A percentile compares a stretch with the other conserved stretches of the same genome.
phyloP scores from a whole-genome alignment of 192 early-diverging fungal genomes.

The Gorgonomyces haynaldii region DNA sequence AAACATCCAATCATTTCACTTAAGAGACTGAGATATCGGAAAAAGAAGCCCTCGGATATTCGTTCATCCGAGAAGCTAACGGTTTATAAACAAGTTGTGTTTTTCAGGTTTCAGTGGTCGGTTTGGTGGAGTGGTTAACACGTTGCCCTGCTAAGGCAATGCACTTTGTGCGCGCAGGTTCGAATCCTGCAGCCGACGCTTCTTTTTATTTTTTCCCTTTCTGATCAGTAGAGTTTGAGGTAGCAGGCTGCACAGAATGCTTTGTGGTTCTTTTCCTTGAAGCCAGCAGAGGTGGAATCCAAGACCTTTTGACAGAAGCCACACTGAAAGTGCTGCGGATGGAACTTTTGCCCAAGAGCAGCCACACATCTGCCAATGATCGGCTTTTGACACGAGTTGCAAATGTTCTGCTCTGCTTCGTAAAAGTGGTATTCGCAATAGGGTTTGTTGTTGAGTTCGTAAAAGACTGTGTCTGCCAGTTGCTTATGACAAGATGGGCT shows the following conservation, averaged over 20 bases:
- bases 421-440: conserved; percentile 29
- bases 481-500: conserved; percentile 13
- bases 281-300: conserved; percentile 4
- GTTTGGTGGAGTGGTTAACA: conserved; percentile 57
- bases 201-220: conserved; percentile 16
- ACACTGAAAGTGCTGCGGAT: conserved; percentile 21
- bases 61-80: too few relatives aligned
- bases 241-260: conserved; percentile 2
- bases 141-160: conserved; percentile 56
- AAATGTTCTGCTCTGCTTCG: conserved; percentile 12
- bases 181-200: conserved; percentile 56
- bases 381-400: conserved; percentile 15
- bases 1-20: too few relatives aligned
- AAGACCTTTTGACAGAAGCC: conserved; percentile 20
- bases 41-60: too few relatives aligned
- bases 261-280: conserved; percentile 5
- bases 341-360: conserved; percentile 23
- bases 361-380: conserved; percentile 18
- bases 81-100: too few relatives aligned
- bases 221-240: neutral
- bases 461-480: conserved; percentile 10
- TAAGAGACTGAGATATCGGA: too few relatives aligned
- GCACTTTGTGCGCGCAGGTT: conserved; percentile 50
- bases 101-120: too few relatives aligned
- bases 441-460: conserved; percentile 13